Base-by-base conservation (phyloP, 2,329 filamentous ascomycete genomes). In the Ophiosphaerella narmari region DNA sequence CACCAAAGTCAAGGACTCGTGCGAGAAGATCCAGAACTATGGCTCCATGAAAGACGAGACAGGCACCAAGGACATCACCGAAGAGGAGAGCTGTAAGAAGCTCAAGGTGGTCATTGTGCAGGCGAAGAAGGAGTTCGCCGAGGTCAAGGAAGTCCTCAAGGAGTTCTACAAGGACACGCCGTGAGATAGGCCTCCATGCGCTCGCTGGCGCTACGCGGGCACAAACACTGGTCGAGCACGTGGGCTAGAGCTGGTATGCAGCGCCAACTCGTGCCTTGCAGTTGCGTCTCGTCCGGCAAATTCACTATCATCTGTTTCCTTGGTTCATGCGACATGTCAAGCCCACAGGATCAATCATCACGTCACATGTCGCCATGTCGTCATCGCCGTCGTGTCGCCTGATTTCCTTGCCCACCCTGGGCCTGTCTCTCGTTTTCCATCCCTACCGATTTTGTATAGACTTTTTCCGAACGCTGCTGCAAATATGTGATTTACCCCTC, bases 21-120 rank as follows among this genome's bases (percentile, higher is more conserved):
- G 94, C 77, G 92, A 97, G 77, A 91, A 95, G 80, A 97, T 99
- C 66, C 93, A 99, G 75, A 88, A 96, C 68, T 95, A 87, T 72
- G 93, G 93, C 60, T 88, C 89, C 66, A 81, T 83, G 65, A 90
- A 92, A 75, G 91, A 93, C 62, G 84, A 90, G 52, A 87, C 89
- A 37, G 91, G 91, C 36, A 81, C 79, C 5, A 77, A 80, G 35
- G 80, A 85, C 48, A 86, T 90, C 68, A 77, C 79, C 2, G 85
- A 95, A 64, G 80, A 87, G 52, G 78, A 85, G 2, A 77, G 85
- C 41, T 79, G 97, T 32, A 74, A 82, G 54, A 85, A 84, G 54
- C 90, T 96, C 66, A 80, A 79, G 59, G 83, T 85, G 38, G 90
- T 86, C 7, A 81, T 97, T 55, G 77, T 78, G 39, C 78, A 82